Conservation (phyloP, 805 yeast genomes). For the Suhomyces canberraensis region DNA sequence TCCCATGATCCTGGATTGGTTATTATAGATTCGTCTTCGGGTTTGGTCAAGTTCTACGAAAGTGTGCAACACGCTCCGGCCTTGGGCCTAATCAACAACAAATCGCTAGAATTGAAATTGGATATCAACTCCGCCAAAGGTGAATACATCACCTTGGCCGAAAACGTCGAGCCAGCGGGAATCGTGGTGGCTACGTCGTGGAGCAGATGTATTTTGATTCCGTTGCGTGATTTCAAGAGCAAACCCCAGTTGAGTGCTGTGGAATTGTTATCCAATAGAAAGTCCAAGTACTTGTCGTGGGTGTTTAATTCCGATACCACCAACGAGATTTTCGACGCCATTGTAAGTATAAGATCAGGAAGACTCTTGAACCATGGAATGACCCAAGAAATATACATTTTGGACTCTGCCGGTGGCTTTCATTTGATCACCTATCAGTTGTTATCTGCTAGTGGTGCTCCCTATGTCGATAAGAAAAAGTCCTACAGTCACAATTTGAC, state of each 20-base stretch:
- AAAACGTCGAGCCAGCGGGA: conserved; percentile 72
- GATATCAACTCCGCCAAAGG: conserved; percentile 30
- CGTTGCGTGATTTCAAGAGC: conserved; percentile 67
- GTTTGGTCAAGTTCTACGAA: conserved; percentile 67
- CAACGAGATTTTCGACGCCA: conserved; percentile 37
- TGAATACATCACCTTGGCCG: conserved; percentile 59
- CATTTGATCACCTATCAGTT: conserved; percentile 26
- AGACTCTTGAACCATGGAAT: conserved; percentile 47
- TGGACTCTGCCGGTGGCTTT: conserved; percentile 45
- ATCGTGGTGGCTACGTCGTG: conserved; percentile 65
- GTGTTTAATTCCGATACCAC: conserved; percentile 10
- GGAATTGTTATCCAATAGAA: conserved; percentile 24
- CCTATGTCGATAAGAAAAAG: conserved; percentile 22
- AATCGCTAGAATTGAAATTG: conserved; percentile 40
- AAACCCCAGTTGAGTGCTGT: conserved; percentile 45
- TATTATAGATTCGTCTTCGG: conserved; percentile 56
- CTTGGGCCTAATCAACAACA: conserved; percentile 50
- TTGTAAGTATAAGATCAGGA: conserved; percentile 59
- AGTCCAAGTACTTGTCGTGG: conserved; percentile 2
- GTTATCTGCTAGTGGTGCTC: conserved; percentile 25
- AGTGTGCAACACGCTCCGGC: conserved; percentile 70
- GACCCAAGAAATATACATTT: conserved; percentile 38
- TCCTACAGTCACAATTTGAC: conserved; percentile 33
- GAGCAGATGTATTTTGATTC: conserved; percentile 60
- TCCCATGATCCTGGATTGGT: conserved; percentile 65